Base-by-base conservation (phyloP, 176 grass and related monocot genomes). In the Juncus inflexus region DNA sequence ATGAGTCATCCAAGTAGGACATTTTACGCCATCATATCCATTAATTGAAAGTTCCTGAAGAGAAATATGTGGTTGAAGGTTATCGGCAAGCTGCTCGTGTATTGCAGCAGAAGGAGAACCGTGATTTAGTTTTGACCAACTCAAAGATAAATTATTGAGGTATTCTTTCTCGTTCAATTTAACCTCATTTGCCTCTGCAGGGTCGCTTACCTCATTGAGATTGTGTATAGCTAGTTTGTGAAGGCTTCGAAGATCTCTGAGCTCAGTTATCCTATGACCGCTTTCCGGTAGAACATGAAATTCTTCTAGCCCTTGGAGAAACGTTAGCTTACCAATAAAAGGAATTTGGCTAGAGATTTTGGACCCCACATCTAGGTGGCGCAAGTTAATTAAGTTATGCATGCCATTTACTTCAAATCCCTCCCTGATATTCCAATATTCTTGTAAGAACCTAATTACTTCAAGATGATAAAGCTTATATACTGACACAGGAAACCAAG, bases 201-300 rank as follows among this genome's bases (percentile, higher is more conserved):
- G 43, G 2, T 70, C 57, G 55, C 16, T 67, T 64, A 82, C 64
- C 38, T 82, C 70, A 47, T 77, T 72, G 61, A 82, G 37, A 19
- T 65, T 39, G 4, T 0, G 45, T 15, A 82, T 54, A 0, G 37
- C 11, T 28, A 82, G 73, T 37, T 77, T 9, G 4, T 12, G 50
- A 4, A 82, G 73, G 43, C 1, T 4, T 6, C 5, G 55, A 41
- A 82, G 11, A 42, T 75, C 47, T 12, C 11, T 13, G 1, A 64
- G 13, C 28, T 65, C 50, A 59, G 47, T 63, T 64, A 77, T 51
- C 55, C 45, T 66, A 49, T 64, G 45, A 52, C 73, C 73, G 12
- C 54, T 51, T 14, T 45, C n/a, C 47, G 64, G 58, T 55, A 62
- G 56, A 12, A 82, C 11, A 6, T 0, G 0, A 37, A 70, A 76